Conservation (phyloP, 495 filamentous ascomycete species). For the Alectoria sarmentosa region DNA sequence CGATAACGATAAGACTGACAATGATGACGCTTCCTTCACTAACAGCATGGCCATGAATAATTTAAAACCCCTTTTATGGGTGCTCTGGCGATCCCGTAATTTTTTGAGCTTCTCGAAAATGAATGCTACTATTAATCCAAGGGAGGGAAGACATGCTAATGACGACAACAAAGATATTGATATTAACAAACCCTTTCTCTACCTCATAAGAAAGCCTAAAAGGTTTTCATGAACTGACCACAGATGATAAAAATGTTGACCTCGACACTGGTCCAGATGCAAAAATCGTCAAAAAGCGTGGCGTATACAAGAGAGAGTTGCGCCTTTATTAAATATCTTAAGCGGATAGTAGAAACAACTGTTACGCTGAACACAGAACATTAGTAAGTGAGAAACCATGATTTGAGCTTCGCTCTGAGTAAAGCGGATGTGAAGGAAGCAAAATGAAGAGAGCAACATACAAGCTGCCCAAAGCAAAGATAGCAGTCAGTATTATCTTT, state of each 20-base stretch:
- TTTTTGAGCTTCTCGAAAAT: neutral
- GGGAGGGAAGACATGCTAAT: slow-evolving; percentile 17
- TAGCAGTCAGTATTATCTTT: slow-evolving; percentile 24
- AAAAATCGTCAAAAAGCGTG: no score
- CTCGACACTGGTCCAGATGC: slow-evolving; percentile 14
- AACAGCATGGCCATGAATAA: slow-evolving; percentile 15
- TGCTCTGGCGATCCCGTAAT: slow-evolving; percentile 5
- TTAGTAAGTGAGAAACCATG: neutral
- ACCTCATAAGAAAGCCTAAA: neutral
- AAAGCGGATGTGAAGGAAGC: neutral
- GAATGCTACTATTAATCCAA: slow-evolving; percentile 5
- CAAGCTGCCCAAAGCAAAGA: slow-evolving; percentile 21
- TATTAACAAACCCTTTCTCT: neutral
- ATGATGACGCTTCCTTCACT: neutral
- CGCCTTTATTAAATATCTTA: neutral
- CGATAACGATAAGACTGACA: neutral
- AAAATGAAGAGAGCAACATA: slow-evolving; percentile 3
- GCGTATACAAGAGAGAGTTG: no score
- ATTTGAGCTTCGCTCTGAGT: neutral
- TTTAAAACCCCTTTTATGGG: neutral
- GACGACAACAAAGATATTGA: neutral
- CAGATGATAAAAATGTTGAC: slow-evolving; percentile 14
- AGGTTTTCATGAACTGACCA: slow-evolving; percentile 11
- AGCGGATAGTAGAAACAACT: slow-evolving; percentile 13
- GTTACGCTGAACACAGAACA: slow-evolving; percentile 6